Base-by-base conservation (phyloP, 306 rosid species). In the Quercus parvula region DNA sequence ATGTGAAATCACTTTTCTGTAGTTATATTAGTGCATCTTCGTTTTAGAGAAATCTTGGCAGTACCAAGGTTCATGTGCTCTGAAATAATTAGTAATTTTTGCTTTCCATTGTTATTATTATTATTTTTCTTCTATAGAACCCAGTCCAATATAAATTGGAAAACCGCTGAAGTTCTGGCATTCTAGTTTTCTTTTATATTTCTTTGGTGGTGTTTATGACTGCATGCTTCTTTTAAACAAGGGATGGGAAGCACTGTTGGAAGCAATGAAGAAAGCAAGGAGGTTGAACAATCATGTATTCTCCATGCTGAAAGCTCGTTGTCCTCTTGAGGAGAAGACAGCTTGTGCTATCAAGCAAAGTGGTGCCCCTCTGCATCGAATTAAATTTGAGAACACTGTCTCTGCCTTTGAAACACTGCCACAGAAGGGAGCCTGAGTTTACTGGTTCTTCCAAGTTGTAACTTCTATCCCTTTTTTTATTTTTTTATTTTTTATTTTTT, bases 281-380 rank as follows among this genome's bases (percentile, higher is more conserved):
- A 88, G 99, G 88, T 70, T 94, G 84, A 94, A 94, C 90, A 94
- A 94, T 81, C 99, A 94, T 57, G 99, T 94, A 51, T 94, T 94
- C 85, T 92, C 97, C 76, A 95, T 95, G 97, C 88, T 95, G 81
- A 95, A 91, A 86, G 98, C 97, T 9, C 97, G 99, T 38, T 95
- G 99, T 70, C 99, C 99, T 7, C 95, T 95, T 63, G 99, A 95
- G 83, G 99, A 95, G 85, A 95, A 92, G 85, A 95, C 97, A 69
- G 99, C 99, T 25, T 95, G 99, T 73, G 99, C 98, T 58, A 95
- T 95, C 71, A 95, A 95, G 85, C 99, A 91, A 85, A 95, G 99
- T 38, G 97, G 99, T 31, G 99, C 99, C 76, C 99, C 99, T 66
- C 76, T 95, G 38, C 99, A 91, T 85, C 92, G 97, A 59, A 82